Percentiles rank a stretch among this genome's conserved stretches.
phyloP scores from a whole-genome alignment of 148 eudicot species.

The Rhododendron simsii region DNA sequence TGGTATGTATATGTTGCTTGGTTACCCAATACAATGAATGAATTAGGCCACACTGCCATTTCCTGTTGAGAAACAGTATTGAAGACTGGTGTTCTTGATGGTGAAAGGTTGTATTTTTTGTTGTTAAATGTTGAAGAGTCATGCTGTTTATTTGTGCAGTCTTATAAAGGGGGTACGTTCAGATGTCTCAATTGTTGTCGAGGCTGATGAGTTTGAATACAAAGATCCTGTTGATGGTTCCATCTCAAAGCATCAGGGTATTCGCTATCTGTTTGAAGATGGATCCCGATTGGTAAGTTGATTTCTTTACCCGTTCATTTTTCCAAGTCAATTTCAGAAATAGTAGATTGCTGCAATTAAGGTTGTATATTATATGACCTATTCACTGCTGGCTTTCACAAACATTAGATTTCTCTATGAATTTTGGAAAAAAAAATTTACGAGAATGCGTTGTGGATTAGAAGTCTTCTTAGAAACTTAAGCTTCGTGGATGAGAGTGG shows the following conservation, averaged over 20 bases:
- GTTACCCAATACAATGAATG: neutral
- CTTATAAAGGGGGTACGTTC: slow-evolving; percentile 62
- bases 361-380: neutral
- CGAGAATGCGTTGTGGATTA: neutral
- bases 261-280: slow-evolving; percentile 88
- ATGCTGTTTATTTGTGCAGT: slow-evolving; percentile 6
- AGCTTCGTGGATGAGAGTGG: neutral
- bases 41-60: neutral
- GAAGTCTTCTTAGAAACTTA: neutral
- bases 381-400: neutral
- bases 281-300: slow-evolving; percentile 79
- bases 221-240: slow-evolving; percentile 97
- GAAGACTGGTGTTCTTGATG: neutral
- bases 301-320: neutral
- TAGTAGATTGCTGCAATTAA: neutral
- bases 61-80: neutral
- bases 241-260: slow-evolving; percentile 91
- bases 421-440: neutral
- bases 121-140: neutral
- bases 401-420: neutral
- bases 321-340: neutral
- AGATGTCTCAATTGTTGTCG: slow-evolving; percentile 60
- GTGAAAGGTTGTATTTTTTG: neutral
- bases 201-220: slow-evolving; percentile 90
- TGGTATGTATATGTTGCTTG: neutral